Percentiles rank a stretch among this genome's conserved stretches.
These are phyloP conservation scores for Globisporangium rhizosaccharum DNA, from an alignment of 352 stramenopile genomes.

Conservation along the genomic window DNA sequence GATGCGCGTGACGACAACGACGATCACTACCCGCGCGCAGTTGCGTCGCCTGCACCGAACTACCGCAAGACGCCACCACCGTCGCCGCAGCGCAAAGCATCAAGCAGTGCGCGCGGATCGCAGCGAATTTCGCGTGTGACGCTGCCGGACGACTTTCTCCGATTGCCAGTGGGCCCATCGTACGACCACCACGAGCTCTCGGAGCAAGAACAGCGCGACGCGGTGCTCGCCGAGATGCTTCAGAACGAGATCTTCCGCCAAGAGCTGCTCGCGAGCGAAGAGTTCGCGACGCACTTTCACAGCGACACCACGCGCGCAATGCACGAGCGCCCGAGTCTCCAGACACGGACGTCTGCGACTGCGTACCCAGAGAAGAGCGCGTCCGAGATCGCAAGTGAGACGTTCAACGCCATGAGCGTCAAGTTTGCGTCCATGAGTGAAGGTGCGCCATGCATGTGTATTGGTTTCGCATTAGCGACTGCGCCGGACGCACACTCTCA, in stretches of 20 bases:
- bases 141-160: constrained; percentile 70
- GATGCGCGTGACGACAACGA: not conserved
- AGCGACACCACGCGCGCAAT: constrained; percentile 13
- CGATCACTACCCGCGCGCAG: constrained; percentile 4
- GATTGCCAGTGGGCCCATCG: constrained; percentile 30
- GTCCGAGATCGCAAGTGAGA: constrained; percentile 65
- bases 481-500: no score
- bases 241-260: constrained; percentile 83
- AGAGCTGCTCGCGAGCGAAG: constrained; percentile 59
- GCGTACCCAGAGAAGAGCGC: constrained; percentile 58
- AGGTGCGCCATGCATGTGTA: constrained; percentile 19
- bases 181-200: constrained; percentile 22
- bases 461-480: not conserved
- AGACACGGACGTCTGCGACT: constrained; percentile 1
- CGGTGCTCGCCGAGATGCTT: constrained; percentile 69
- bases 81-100: constrained; percentile 5
- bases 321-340: not conserved
- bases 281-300: constrained; percentile 72
- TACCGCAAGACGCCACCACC: constrained; percentile 7
- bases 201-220: constrained; percentile 69
- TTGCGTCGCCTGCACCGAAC: constrained; percentile 3
- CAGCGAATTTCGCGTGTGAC: constrained; percentile 21
- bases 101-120: not conserved
- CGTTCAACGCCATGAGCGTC: constrained; percentile 57
- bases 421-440: constrained; percentile 78